These are phyloP conservation scores for Phylloporus arenicola DNA, from an alignment of 768 basidiomycete genomes.

Conservation along the genomic window DNA sequence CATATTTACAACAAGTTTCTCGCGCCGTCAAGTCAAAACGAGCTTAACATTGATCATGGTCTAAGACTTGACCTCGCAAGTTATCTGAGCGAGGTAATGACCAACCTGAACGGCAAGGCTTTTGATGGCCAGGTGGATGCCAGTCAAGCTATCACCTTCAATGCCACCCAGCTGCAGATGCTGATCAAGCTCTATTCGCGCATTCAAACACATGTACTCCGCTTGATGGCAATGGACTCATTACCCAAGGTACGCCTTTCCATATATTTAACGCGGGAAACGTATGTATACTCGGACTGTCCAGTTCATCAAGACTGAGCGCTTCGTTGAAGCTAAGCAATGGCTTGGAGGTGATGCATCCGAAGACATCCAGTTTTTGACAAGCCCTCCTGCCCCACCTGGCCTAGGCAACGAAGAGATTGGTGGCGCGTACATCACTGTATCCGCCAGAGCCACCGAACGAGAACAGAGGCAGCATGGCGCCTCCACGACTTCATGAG, in stretches of 20 bases:
- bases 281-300: constrained; percentile 5
- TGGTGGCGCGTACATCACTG: constrained; percentile 81
- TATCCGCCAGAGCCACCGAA: constrained; percentile 77
- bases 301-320: constrained; percentile 85
- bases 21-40: constrained; percentile 90
- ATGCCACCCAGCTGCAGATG: constrained; percentile 91
- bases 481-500: constrained; percentile 27
- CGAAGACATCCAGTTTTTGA: constrained; percentile 51
- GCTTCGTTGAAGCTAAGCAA: constrained; percentile 73
- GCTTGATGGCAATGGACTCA: constrained; percentile 97
- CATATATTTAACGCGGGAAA: constrained; percentile 1
- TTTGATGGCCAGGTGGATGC: constrained; percentile 80
- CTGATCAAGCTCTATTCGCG: constrained; percentile 93
- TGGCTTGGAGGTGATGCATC: constrained; percentile 76
- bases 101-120: constrained; percentile 64
- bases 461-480: constrained; percentile 39
- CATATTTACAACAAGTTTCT: constrained; percentile 93
- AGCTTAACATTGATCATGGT: constrained; percentile 97
- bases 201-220: constrained; percentile 95
- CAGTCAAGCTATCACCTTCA: constrained; percentile 76
- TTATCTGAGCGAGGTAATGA: constrained; percentile 88
- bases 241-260: constrained; percentile 76
- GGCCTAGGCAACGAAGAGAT: constrained; percentile 65
- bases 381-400: constrained; percentile 62
- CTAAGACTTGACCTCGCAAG: constrained; percentile 90